phyloP scores from a whole-genome alignment of 2,329 filamentous ascomycete species.

The Epichloe hybrida region DNA sequence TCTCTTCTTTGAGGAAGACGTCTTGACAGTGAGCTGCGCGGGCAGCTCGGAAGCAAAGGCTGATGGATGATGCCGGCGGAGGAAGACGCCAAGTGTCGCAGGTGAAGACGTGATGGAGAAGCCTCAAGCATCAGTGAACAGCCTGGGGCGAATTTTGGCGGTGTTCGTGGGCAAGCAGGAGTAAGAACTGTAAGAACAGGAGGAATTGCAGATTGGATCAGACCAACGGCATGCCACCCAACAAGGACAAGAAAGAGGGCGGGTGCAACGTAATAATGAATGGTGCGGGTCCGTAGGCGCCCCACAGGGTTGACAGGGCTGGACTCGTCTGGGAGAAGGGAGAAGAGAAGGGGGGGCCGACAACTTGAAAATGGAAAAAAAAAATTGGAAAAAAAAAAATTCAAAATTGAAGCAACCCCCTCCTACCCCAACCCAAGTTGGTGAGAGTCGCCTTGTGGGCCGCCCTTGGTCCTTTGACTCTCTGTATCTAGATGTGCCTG shows the following conservation, averaged over 20 bases:
- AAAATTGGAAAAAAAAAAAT: no score
- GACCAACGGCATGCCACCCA: not conserved
- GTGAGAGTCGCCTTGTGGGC: no score
- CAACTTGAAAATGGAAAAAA: no score
- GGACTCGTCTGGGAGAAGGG: no score
- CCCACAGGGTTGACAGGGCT: no score
- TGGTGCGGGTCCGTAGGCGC: not conserved
- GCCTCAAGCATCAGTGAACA: slow-evolving; percentile 4
- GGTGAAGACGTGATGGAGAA: slow-evolving; percentile 1
- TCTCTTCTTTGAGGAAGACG: slow-evolving; percentile 63
- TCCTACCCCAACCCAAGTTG: no score
- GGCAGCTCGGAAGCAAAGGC: slow-evolving; percentile 36
- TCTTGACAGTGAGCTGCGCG: slow-evolving; percentile 55
- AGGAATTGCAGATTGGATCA: not conserved
- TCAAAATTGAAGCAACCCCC: no score
- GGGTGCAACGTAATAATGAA: not conserved
- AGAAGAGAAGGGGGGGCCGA: no score
- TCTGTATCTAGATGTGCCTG: no score
- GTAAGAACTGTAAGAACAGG: not conserved
- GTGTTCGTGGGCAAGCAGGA: not conserved
- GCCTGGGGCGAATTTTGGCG: slow-evolving; percentile 1
- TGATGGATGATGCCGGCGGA: slow-evolving; percentile 2
- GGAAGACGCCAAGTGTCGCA: not conserved
- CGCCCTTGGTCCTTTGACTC: no score
- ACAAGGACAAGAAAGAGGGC: not conserved